These are phyloP conservation scores for Penstemon davidsonii DNA, from an alignment of 257 asterid genomes.

Conservation along the genomic window DNA sequence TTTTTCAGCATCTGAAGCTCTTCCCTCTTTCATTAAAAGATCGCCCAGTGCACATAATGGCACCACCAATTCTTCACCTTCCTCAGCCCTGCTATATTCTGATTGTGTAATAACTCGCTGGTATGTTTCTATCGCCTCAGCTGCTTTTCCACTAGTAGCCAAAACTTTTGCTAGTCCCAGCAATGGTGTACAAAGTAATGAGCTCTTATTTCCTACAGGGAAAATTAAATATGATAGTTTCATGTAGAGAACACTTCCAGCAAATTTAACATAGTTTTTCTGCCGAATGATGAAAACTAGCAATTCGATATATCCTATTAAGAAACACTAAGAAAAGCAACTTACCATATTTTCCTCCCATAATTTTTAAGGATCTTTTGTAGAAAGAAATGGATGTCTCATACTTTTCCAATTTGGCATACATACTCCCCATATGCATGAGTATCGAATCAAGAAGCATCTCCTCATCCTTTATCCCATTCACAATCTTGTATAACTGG, in stretches of 20 bases:
- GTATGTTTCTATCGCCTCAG: constrained; percentile 57
- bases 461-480: constrained; percentile 24
- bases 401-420: constrained; percentile 61
- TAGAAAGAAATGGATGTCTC: constrained; percentile 53
- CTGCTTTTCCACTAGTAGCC: constrained; percentile 48
- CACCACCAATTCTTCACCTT: constrained; percentile 54
- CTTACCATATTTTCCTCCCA: constrained; percentile 64
- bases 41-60: constrained; percentile 69
- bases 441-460: constrained; percentile 74
- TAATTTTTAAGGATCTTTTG: constrained; percentile 59
- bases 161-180: constrained; percentile 74
- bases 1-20: constrained; percentile 65
- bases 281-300: constrained; percentile 15
- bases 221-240: not conserved
- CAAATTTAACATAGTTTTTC: not conserved
- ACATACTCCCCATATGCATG: constrained; percentile 81
- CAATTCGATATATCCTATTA: constrained; percentile 2
- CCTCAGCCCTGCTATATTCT: constrained; percentile 54
- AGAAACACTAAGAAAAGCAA: constrained; percentile 19
- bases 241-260: constrained; percentile 3
- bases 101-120: constrained; percentile 48
- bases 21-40: constrained; percentile 67
- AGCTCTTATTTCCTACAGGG: constrained; percentile 54
- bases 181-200: constrained; percentile 59
- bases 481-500: too few relatives aligned